These are phyloP conservation scores for Podospora pseudocomata DNA, from an alignment of 495 filamentous ascomycete species.

Conservation along the genomic window DNA sequence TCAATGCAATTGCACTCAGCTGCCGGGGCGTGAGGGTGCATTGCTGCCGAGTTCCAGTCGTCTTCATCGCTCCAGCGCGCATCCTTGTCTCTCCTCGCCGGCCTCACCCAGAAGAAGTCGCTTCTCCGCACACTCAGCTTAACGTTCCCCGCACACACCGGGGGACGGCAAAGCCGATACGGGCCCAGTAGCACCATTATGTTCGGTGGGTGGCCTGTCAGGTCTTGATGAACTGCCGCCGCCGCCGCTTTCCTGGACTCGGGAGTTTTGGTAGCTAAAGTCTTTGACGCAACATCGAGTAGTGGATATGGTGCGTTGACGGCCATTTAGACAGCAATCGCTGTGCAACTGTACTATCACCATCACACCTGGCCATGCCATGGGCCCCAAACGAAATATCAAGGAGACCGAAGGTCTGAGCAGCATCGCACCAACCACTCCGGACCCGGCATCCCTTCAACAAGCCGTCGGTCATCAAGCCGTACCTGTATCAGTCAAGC, in stretches of 20 bases:
- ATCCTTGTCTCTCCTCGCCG: neutral
- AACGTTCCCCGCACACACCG: slow-evolving; percentile 11
- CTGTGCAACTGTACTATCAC: neutral
- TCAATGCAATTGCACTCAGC: neutral
- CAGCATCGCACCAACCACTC: neutral
- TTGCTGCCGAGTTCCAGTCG: neutral
- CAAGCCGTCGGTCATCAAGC: slow-evolving; percentile 9
- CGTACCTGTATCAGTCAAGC: slow-evolving; percentile 26
- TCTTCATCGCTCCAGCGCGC: neutral
- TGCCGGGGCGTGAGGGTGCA: neutral
- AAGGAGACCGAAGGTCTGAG: slow-evolving; percentile 12
- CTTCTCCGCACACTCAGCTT: slow-evolving; percentile 4
- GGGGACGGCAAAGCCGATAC: neutral
- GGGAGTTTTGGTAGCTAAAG: neutral
- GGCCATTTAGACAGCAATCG: neutral
- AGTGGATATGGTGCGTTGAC: slow-evolving; percentile 14
- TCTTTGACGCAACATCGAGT: neutral
- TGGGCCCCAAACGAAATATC: slow-evolving; percentile 23
- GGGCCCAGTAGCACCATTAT: neutral
- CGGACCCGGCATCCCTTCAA: neutral
- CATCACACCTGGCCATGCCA: neutral
- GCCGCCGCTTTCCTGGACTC: neutral
- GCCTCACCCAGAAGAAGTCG: neutral
- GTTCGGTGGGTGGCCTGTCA: neutral
- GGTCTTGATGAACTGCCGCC: too few relatives aligned